Evolutionary conservation across 148 eudicot genomes (phyloP).

Genomic region (Pharnaceum exiguum): DNA sequence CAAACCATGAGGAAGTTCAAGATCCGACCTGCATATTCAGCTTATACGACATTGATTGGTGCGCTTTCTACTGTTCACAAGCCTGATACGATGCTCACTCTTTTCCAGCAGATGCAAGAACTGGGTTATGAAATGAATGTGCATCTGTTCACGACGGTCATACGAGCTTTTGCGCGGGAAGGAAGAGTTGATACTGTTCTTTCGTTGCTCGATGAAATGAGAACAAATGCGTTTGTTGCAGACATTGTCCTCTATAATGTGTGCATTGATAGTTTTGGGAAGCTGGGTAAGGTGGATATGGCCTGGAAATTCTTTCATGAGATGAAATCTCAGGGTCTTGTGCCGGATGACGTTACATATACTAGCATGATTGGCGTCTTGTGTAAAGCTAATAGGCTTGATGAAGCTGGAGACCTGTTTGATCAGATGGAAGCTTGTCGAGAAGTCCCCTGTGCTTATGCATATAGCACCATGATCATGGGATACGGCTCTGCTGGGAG

Average conservation of each 20-base stretch:
- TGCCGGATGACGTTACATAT: constrained; percentile 86
- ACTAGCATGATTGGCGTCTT: constrained; percentile 91
- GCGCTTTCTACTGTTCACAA: constrained; percentile 51
- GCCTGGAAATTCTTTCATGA: constrained; percentile 99
- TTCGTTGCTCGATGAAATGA: constrained; percentile 81
- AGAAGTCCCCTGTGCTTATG: constrained; percentile 93
- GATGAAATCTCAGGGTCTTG: constrained; percentile 63
- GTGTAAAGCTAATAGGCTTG: constrained; percentile 64
- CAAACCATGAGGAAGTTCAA: constrained; percentile 79
- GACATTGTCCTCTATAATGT: constrained; percentile 92
- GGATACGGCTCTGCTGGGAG: constrained; percentile 87
- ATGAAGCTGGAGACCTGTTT: constrained; percentile 86
- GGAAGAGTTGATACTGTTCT: constrained; percentile 86
- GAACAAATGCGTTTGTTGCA: constrained; percentile 59
- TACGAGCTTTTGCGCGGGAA: constrained; percentile 73
- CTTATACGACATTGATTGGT: constrained; percentile 83
- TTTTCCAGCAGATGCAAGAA: constrained; percentile 88
- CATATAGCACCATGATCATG: constrained; percentile 97
- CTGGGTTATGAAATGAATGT: constrained; percentile 84
- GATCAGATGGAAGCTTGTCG: constrained; percentile 71
- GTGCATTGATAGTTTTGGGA: constrained; percentile 90
- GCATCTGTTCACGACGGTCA: constrained; percentile 77
- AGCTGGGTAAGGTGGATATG: constrained; percentile 90
- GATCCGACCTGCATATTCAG: constrained; percentile 90
- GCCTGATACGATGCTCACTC: constrained; percentile 75